Conservation (phyloP, 371 early-diverging fungal species). For the Lichtheimia ornata region DNA sequence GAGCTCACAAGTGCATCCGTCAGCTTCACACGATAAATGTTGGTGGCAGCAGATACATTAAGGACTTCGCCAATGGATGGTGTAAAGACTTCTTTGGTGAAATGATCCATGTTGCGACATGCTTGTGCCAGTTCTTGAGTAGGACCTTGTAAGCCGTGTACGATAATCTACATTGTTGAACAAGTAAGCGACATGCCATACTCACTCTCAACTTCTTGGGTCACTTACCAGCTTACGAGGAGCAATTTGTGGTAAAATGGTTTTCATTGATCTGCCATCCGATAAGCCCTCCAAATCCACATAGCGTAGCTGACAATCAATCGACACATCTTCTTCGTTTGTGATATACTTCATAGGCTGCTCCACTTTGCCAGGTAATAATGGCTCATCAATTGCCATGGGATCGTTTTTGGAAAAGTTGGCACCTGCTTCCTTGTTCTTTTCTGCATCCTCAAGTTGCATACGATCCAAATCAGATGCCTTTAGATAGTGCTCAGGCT, state of each 20-base stretch:
- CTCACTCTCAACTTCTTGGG: background rate
- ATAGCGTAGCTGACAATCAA: conserved; percentile 76
- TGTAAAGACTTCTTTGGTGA: conserved; percentile 83
- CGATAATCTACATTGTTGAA: conserved; percentile 60
- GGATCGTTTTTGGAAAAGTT: conserved; percentile 44
- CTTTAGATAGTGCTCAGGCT: conserved; percentile 69
- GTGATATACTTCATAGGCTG: conserved; percentile 80
- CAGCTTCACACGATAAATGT: conserved; percentile 77
- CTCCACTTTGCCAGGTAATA: conserved; percentile 47
- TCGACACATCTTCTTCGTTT: conserved; percentile 52
- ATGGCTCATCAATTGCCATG: conserved; percentile 49
- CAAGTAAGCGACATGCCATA: background rate
- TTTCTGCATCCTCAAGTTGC: conserved; percentile 33
- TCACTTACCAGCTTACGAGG: conserved; percentile 80
- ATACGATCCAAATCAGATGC: conserved; percentile 49
- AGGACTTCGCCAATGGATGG: conserved; percentile 81
- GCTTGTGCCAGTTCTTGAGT: conserved; percentile 65
- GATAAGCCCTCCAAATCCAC: conserved; percentile 92
- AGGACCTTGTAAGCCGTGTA: conserved; percentile 76
- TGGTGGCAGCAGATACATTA: conserved; percentile 87
- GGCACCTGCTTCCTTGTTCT: conserved; percentile 44
- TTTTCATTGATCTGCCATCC: conserved; percentile 85
- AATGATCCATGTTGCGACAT: conserved; percentile 56
- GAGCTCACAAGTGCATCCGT: conserved; percentile 88
- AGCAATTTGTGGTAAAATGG: conserved; percentile 81